Evolutionary conservation across 2,329 filamentous ascomycete species (phyloP).

Genomic region (Phialocephala subalpina): DNA sequence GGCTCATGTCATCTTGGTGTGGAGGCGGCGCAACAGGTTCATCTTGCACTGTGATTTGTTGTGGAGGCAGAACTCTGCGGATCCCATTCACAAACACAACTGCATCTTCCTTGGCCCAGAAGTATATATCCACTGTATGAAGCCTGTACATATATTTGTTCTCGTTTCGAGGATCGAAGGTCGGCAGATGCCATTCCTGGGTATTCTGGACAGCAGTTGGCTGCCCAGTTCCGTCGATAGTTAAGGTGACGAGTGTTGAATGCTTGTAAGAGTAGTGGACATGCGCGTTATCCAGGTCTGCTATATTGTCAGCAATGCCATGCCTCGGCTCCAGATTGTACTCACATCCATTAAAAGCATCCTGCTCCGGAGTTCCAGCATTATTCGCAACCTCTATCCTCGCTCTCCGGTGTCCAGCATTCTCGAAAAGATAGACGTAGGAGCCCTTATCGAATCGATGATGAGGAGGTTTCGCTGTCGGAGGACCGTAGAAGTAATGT

Average conservation of each 20-base stretch:
- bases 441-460: conserved; percentile 83
- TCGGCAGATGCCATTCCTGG: conserved; percentile 78
- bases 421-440: conserved; percentile 83
- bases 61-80: conserved; percentile 67
- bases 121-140: conserved; percentile 79
- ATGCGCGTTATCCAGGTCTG: conserved; percentile 71
- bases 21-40: conserved; percentile 63
- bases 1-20: conserved; percentile 62
- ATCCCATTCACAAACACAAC: conserved; percentile 74
- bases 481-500: conserved; percentile 81
- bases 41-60: conserved; percentile 69
- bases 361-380: conserved; percentile 77
- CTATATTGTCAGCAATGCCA: conserved; percentile 18
- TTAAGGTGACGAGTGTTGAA: conserved; percentile 73
- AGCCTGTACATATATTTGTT: conserved; percentile 82
- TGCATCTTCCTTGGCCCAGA: conserved; percentile 79
- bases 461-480: conserved; percentile 72
- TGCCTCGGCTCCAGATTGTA: conserved; percentile 18
- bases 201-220: conserved; percentile 47
- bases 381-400: conserved; percentile 81
- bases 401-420: conserved; percentile 70
- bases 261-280: conserved; percentile 79
- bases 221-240: conserved; percentile 57
- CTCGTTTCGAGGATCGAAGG: conserved; percentile 75
- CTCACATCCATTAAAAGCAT: conserved; percentile 81